Conservation (phyloP, 2,329 filamentous ascomycete species). For the Beauveria caledonica region DNA sequence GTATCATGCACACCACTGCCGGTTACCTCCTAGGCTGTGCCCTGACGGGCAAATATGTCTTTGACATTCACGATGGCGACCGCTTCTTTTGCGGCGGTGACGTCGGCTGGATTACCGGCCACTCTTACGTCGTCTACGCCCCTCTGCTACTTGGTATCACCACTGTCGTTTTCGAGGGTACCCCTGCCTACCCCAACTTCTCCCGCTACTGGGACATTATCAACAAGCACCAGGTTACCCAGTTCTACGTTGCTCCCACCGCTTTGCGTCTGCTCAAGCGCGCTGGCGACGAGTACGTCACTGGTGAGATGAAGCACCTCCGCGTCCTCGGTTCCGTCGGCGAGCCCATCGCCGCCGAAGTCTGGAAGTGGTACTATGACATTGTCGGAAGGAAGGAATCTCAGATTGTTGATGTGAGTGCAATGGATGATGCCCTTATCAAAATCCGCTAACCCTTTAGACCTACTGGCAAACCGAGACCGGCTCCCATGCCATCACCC, state of each 20-base stretch:
- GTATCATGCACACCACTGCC: slow-evolving; percentile 93
- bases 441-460: slow-evolving; percentile 35
- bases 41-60: slow-evolving; percentile 94
- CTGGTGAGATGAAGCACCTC: slow-evolving; percentile 80
- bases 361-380: slow-evolving; percentile 99
- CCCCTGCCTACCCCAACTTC: slow-evolving; percentile 94
- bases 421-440: no score
- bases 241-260: slow-evolving; percentile 97
- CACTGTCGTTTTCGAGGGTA: slow-evolving; percentile 96
- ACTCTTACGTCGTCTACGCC: slow-evolving; percentile 97
- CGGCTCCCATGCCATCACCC: slow-evolving; percentile 90
- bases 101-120: slow-evolving; percentile 97
- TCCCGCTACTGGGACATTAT: slow-evolving; percentile 99
- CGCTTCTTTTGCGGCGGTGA: slow-evolving; percentile 97
- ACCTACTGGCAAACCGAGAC: slow-evolving; percentile 99
- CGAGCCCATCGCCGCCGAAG: slow-evolving; percentile 93
- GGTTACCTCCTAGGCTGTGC: slow-evolving; percentile 94
- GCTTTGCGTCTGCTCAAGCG: slow-evolving; percentile 90
- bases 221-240: slow-evolving; percentile 87
- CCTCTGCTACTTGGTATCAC: slow-evolving; percentile 87
- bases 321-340: slow-evolving; percentile 90
- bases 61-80: slow-evolving; percentile 92
- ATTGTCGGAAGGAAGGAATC: slow-evolving; percentile 87
- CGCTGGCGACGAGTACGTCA: slow-evolving; percentile 86
- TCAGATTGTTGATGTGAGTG: slow-evolving; percentile 85